Base-by-base conservation (phyloP, 352 stramenopile genomes). In the Globisporangium camurandrum region DNA sequence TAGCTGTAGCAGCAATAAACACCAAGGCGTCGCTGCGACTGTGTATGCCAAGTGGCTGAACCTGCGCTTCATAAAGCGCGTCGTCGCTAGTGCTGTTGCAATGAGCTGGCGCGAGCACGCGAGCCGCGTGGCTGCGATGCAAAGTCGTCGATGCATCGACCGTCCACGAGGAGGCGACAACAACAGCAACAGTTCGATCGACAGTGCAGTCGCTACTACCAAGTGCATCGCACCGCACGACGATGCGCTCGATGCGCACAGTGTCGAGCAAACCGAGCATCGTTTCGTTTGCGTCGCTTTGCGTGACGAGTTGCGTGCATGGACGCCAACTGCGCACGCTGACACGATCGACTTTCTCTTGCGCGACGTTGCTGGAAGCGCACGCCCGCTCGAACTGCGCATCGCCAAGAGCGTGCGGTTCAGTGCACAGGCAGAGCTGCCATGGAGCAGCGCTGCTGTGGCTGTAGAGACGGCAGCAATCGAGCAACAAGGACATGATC, bases 301-400 rank as follows among this genome's bases (percentile, higher is more conserved):
- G 20, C 57, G 64, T 7, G 73, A 80, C 30, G 30, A 61, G 4
- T 19, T 75, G 8, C 50, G 42, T 2, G 44, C 48, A 4, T 20
- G 68, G 16, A 41, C 66, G 0, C 59, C 68, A 12, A 23, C 47
- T 1, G 20, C 36, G 27, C 61, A 60, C 10, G n/a, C 71, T 0
- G 57, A 77, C 23, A 20, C 56, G 3, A 57, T 84, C 27, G 69
- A 87, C 23, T 54, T 57, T 19, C 17, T 84, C 2, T 37, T 85
- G 33, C 62, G 56, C 24, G 75, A 85, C 37, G 72, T 77, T 31
- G 56, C 58, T 8, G 16, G 56, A 0, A 67, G 62, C 16, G 55
- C 47, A 6, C 26, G 66, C 1, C 27, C 31, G 9, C 51, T 51
- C 36, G 58, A 82, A 24, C 40, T 71, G 1, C 57, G 54, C 17